Base-by-base conservation (phyloP, 208 protist genomes). In the Balamuthia mandrillaris region DNA sequence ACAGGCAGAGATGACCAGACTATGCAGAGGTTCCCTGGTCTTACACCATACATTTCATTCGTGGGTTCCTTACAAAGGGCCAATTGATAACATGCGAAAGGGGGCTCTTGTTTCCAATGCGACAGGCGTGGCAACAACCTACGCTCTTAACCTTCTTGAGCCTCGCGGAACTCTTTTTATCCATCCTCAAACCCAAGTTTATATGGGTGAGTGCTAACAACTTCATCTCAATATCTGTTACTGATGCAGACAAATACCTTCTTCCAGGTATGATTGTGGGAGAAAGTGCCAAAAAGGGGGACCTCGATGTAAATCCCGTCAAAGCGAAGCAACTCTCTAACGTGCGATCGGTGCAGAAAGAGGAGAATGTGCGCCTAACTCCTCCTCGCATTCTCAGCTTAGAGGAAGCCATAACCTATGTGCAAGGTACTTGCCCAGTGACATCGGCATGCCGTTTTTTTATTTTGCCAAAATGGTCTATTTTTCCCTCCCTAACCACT, bases 191-290 rank as follows among this genome's bases (percentile, higher is more conserved):
- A 81, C 68, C 18, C 81, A 91, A 65, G 90, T 94, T 35, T 94
- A 95, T 79, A 47, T 31, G n/a, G 87, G 87, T 75, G n/a, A 24
- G 49, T 56, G 49, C 49, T 56, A 56, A n/a, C 49, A 56, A 18
- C 49, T n/a, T 56, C 49, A 56, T n/a, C n/a, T n/a, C 18, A 56
- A n/a, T 56, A n/a, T 56, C 18, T 56, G 18, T 56, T 56, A 56
- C 18, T 24, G 18, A n/a, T 56, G 49, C 49, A 24, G 18, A 51
- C 18, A 31, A 58, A 77, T 12, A 58, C 52, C 37, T 79, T 84
- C 44, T 70, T 82, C 60, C 24, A 14, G 87, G 86, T 29, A 94
- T 94, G 93, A 91, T 95, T 58, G 87, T 95, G 31, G 93, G 93
- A 39, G 88, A 94, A 65, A 78, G 89, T 65, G 45, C 85, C 0